Evolutionary conservation across 1,139 yeast species (phyloP), one percentile per base, ranked within the genome.

Genomic region (Saccharomyces pastorianus): DNA sequence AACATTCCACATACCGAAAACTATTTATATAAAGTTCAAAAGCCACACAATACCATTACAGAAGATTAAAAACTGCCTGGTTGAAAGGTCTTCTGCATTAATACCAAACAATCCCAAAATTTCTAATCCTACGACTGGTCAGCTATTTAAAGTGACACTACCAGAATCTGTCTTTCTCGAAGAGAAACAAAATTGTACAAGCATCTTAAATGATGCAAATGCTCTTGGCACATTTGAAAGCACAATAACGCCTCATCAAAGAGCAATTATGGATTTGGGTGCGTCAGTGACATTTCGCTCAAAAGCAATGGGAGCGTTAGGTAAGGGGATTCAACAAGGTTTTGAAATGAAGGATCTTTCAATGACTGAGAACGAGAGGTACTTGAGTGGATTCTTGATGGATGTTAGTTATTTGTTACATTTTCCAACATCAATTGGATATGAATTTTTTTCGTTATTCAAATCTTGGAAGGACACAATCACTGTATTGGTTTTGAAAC

Each of bases 251-350:
- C 71, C 89, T 0, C 74, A 80, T 4, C 93, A 89, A 59, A 74
- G 97, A 49, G 90, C 90, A 0, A 78, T 90, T 44, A 79, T 95
- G 60, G 85, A 85, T 42, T 73, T 93, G 34, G 99, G 99, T 2
- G 77, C 84, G 28, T 76, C 81, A 9, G 87, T 93, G 27, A 76
- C 77, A 32, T 85, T 90, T 59, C 88, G 82, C 58, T 77, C 87
- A 0, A 75, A 77, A 53, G 66, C 67, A 34, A 82, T 89, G 17
- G 96, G 97, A 14, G 81, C 93, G 1, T 74, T 93, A n/a, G 96
- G 97, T 9, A 82, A 80, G 63, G 96, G 97, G 27, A 73, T 95
- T 58, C 90, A 88, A 61, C 78, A 80, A 56, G 99, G 99, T 0
- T 95, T 95, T 70, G 82, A 85, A 23, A 67, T 80, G 56, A 80